Percentiles rank a stretch among this genome's conserved stretches.
Evolutionary conservation across 345 rosid species (phyloP).

Genomic region (Lumnitzera littorea): DNA sequence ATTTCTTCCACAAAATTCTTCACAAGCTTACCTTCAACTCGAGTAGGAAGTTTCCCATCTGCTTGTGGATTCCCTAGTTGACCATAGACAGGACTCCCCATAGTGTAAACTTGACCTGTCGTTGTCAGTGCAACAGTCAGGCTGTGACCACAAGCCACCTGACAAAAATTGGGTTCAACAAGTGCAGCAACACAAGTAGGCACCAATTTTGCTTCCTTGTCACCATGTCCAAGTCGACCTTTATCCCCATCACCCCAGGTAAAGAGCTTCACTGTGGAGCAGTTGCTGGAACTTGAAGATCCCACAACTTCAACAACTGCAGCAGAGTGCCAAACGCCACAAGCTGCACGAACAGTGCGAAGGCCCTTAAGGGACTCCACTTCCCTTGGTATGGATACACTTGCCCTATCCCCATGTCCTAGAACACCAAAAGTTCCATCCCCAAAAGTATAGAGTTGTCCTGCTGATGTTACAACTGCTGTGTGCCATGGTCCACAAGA

Average conservation of each 20-base stretch:
- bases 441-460: constrained; percentile 70
- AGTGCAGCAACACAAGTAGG: constrained; percentile 79
- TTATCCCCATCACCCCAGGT: constrained; percentile 90
- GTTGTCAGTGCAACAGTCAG: constrained; percentile 62
- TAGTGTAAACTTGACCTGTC: constrained; percentile 61
- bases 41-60: constrained; percentile 55
- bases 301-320: constrained; percentile 83
- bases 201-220: constrained; percentile 57
- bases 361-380: constrained; percentile 76
- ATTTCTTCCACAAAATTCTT: constrained; percentile 69
- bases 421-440: constrained; percentile 79
- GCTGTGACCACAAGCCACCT: constrained; percentile 71
- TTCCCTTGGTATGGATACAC: constrained; percentile 57
- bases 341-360: constrained; percentile 70
- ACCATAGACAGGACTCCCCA: constrained; percentile 80
- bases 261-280: constrained; percentile 68
- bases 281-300: constrained; percentile 62
- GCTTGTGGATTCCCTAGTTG: constrained; percentile 63
- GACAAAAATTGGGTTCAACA: constrained; percentile 71
- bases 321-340: constrained; percentile 88
- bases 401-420: constrained; percentile 63
- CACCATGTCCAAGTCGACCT: constrained; percentile 78
- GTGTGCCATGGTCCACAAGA: constrained; percentile 90
- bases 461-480: constrained; percentile 68
- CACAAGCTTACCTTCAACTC: constrained; percentile 57